Evolutionary conservation across 164 flowering plant genomes (phyloP).

Genomic region (Chimonanthus praecox): DNA sequence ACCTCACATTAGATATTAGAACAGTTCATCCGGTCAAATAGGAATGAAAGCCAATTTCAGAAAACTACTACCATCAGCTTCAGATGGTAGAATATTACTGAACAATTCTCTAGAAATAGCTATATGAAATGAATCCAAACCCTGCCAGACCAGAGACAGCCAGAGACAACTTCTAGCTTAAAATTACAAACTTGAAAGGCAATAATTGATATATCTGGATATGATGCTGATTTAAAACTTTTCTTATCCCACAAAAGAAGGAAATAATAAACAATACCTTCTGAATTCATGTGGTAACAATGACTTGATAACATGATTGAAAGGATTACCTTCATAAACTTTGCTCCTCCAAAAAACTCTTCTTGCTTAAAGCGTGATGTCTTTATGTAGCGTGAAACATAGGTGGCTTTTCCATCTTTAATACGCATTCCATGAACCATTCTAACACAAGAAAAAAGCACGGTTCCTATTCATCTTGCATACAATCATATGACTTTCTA

Average conservation of each 20-base stretch:
- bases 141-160: not conserved
- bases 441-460: constrained; percentile 31
- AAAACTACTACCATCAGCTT: no score
- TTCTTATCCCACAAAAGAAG: not conserved
- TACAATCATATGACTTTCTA: not conserved
- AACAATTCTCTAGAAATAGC: not conserved
- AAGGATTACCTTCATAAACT: constrained; percentile 78
- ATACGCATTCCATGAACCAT: constrained; percentile 96
- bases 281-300: not conserved
- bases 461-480: not conserved
- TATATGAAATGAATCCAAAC: not conserved
- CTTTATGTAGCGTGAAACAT: constrained; percentile 80
- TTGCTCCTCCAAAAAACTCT: constrained; percentile 74
- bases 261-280: not conserved
- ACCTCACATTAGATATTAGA: no score
- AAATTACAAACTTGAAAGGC: no score
- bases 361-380: constrained; percentile 91
- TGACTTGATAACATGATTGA: not conserved
- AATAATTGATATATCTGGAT: not conserved
- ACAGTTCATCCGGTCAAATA: no score
- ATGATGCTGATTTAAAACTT: not conserved
- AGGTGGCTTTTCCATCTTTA: constrained; percentile 92
- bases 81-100: no score
- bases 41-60: no score
- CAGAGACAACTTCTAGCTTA: not conserved